Percentiles rank a stretch among this genome's conserved stretches.
Evolutionary conservation across 306 rosid genomes (phyloP).

Genomic region (Fragaria vesca): DNA sequence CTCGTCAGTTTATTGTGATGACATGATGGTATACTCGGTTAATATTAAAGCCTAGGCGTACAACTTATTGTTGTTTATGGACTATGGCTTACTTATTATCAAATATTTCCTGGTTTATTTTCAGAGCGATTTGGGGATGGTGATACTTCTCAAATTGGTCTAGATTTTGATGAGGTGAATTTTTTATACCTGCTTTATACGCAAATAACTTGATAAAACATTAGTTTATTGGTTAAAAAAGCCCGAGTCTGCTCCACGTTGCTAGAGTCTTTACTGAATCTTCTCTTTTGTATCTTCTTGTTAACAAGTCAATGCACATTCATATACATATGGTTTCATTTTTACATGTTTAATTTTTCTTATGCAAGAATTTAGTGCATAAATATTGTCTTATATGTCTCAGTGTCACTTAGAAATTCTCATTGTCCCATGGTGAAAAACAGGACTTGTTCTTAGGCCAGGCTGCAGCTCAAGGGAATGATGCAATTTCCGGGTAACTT

Average conservation of each 20-base stretch:
- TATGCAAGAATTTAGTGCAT: background rate
- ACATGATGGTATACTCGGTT: background rate
- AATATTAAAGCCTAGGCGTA: background rate
- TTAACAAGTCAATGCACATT: background rate
- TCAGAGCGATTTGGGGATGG: constrained; percentile 99
- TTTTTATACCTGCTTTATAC: constrained; percentile 5
- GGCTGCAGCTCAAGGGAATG: constrained; percentile 52
- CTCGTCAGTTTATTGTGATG: constrained; percentile 19
- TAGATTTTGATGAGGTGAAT: constrained; percentile 95
- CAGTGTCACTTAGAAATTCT: constrained; percentile 6
- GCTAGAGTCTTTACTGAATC: background rate
- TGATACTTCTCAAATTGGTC: constrained; percentile 95
- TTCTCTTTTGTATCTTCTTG: background rate
- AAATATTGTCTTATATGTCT: background rate
- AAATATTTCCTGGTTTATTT: constrained; percentile 28
- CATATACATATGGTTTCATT: background rate
- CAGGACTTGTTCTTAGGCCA: constrained; percentile 75
- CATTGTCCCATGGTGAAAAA: constrained; percentile 22
- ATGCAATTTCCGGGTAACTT: constrained; percentile 45
- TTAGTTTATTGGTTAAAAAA: background rate
- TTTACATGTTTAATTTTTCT: background rate
- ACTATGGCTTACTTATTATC: background rate
- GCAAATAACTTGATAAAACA: constrained; percentile 1
- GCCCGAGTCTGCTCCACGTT: background rate
- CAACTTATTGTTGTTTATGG: background rate